Conservation (phyloP, 306 rosid species). For the Acacia melanoxylon region DNA sequence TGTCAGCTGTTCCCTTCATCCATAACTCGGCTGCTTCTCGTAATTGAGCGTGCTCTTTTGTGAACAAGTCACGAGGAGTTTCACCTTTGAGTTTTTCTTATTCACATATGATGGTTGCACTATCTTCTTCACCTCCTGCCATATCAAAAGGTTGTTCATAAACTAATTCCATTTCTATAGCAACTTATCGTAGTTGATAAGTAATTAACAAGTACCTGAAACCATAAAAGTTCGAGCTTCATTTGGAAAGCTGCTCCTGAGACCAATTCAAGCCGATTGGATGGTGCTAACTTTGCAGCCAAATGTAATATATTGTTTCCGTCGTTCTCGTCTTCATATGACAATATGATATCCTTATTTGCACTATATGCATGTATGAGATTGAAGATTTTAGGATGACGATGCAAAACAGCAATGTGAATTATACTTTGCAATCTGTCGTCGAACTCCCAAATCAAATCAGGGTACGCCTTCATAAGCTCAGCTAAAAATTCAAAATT, state of each 20-base stretch:
- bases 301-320: background rate
- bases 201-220: background rate
- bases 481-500: conserved; percentile 39
- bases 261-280: too few species aligned
- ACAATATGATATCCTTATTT: background rate
- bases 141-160: background rate
- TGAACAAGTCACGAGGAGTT: background rate
- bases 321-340: background rate
- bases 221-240: background rate
- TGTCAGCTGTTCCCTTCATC: background rate
- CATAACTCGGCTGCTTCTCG: background rate
- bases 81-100: accelerated
- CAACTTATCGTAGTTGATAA: too few species aligned
- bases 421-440: background rate
- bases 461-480: conserved; percentile 26
- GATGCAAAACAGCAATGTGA: background rate
- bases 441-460: conserved; percentile 26
- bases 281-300: background rate
- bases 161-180: too few species aligned
- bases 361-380: background rate
- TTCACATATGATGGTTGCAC: background rate
- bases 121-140: background rate
- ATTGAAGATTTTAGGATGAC: background rate
- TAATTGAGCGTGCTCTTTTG: background rate
- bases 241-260: background rate